Percentiles rank a stretch among this genome's conserved stretches.
These are phyloP conservation scores for Cutaneotrichosporon arboriforme DNA, from an alignment of 1,284 basidiomycete species.

Conservation along the genomic window DNA sequence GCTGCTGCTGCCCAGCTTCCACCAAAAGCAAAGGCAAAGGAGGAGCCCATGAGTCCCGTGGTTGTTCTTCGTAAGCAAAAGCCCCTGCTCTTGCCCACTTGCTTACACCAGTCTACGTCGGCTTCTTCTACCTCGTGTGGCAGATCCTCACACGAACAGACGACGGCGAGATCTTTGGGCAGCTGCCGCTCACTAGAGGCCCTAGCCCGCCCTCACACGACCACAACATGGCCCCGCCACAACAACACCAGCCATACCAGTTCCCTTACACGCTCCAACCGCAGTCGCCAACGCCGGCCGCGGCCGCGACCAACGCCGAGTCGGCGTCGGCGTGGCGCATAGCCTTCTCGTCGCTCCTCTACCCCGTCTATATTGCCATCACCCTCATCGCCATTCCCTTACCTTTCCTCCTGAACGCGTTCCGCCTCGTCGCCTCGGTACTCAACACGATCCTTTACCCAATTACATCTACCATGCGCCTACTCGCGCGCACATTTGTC, in stretches of 20 bases:
- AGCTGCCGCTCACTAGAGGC: too few species aligned
- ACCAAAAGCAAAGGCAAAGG: constrained; percentile 7
- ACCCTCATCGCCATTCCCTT: constrained; percentile 35
- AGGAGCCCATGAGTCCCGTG: constrained; percentile 42
- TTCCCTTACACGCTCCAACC: constrained; percentile 30
- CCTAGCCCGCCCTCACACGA: constrained; percentile 19
- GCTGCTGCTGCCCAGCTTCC: neutral
- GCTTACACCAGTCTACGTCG: constrained; percentile 36
- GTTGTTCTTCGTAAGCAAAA: constrained; percentile 41
- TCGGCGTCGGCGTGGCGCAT: constrained; percentile 21
- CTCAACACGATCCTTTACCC: constrained; percentile 33
- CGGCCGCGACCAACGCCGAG: neutral
- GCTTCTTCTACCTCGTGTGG: constrained; percentile 39
- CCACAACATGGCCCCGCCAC: constrained; percentile 14
- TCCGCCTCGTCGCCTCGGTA: constrained; percentile 23
- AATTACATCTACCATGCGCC: constrained; percentile 24
- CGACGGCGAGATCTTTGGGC: constrained; percentile 35
- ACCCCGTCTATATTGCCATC: constrained; percentile 35
- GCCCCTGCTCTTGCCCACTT: neutral
- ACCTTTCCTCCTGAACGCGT: constrained; percentile 27
- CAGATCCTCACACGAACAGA: constrained; percentile 43
- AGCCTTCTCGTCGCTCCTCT: constrained; percentile 25
- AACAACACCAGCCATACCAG: constrained; percentile 21
- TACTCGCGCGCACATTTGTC: constrained; percentile 32
- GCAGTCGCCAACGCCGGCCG: constrained; percentile 16